phyloP scores from a whole-genome alignment of 129 eudicot genomes.

The Centella asiatica region DNA sequence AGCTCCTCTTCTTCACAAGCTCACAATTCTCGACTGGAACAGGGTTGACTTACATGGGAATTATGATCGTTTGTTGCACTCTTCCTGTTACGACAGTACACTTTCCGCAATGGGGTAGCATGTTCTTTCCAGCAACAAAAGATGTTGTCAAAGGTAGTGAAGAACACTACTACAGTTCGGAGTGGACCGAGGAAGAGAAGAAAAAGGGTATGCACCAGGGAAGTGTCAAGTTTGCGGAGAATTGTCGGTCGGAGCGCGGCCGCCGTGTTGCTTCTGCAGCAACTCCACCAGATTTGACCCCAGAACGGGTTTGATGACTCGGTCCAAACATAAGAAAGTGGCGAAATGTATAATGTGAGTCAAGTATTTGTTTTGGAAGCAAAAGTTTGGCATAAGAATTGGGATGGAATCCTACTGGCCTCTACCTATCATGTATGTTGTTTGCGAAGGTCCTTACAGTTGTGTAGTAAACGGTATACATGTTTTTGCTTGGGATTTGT shows the following conservation, averaged over 20 bases:
- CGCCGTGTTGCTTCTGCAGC: conserved; percentile 44
- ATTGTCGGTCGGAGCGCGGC: conserved; percentile 64
- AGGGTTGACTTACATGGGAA: conserved; percentile 62
- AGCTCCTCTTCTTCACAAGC: conserved; percentile 55
- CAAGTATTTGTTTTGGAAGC: not conserved
- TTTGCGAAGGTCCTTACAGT: too few species aligned
- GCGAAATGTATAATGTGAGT: not conserved
- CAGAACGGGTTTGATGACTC: conserved; percentile 34
- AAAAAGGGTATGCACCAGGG: conserved; percentile 62
- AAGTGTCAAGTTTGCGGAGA: conserved; percentile 72
- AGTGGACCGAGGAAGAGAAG: conserved; percentile 68
- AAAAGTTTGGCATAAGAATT: too few species aligned
- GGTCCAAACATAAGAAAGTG: too few species aligned
- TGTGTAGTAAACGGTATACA: too few species aligned
- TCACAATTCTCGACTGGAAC: conserved; percentile 34
- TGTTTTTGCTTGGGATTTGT: too few species aligned
- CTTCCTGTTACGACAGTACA: conserved; percentile 51
- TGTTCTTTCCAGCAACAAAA: conserved; percentile 40
- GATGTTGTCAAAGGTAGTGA: conserved; percentile 36
- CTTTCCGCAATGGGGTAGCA: conserved; percentile 79
- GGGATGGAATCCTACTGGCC: too few species aligned
- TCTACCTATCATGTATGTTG: too few species aligned
- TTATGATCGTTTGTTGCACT: conserved; percentile 51
- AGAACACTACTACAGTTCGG: conserved; percentile 48
- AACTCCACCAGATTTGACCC: conserved; percentile 49